A percentile compares a stretch with the other conserved stretches of the same genome.
Conservation (phyloP, 345 rosid species). For the Lagerstroemia speciosa region DNA sequence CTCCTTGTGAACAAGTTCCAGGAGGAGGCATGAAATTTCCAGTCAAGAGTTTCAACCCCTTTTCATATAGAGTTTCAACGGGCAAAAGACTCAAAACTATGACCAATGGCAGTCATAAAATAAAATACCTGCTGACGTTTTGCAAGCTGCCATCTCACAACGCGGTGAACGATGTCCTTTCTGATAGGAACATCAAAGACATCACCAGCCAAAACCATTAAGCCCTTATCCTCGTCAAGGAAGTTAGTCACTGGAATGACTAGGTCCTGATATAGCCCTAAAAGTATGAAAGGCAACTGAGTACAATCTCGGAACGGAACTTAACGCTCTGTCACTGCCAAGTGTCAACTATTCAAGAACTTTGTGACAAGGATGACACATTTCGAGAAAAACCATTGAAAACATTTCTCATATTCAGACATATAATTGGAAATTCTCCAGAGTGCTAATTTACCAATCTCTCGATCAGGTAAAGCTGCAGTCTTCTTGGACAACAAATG, state of each 20-base stretch:
- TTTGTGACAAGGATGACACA: not conserved
- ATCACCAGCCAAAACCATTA: slow-evolving; percentile 84
- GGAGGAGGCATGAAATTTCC: not conserved
- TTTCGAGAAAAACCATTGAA: not conserved
- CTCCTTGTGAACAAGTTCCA: not conserved
- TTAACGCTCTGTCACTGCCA: not conserved
- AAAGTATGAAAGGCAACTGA: slow-evolving; percentile 6
- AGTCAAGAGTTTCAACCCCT: not conserved
- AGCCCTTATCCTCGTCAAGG: slow-evolving; percentile 61
- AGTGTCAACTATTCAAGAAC: not conserved
- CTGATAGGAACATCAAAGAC: slow-evolving; percentile 89
- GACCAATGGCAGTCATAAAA: not conserved
- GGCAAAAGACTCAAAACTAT: not conserved
- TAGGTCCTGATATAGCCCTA: slow-evolving; percentile 70
- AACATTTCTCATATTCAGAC: not conserved
- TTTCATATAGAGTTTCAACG: not conserved
- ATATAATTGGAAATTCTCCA: slow-evolving; percentile 1
- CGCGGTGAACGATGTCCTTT: slow-evolving; percentile 85
- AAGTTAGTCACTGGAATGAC: slow-evolving; percentile 80
- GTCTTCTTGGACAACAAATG: slow-evolving; percentile 47
- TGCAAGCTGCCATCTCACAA: slow-evolving; percentile 85
- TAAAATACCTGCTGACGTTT: slow-evolving; percentile 71
- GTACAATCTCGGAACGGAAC: not conserved
- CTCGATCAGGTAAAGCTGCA: slow-evolving; percentile 36
- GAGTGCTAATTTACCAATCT: slow-evolving; percentile 37